A percentile compares a stretch with the other conserved stretches of the same genome.
Conservation (phyloP, 257 asterid genomes). For the Handroanthus guayacan region DNA sequence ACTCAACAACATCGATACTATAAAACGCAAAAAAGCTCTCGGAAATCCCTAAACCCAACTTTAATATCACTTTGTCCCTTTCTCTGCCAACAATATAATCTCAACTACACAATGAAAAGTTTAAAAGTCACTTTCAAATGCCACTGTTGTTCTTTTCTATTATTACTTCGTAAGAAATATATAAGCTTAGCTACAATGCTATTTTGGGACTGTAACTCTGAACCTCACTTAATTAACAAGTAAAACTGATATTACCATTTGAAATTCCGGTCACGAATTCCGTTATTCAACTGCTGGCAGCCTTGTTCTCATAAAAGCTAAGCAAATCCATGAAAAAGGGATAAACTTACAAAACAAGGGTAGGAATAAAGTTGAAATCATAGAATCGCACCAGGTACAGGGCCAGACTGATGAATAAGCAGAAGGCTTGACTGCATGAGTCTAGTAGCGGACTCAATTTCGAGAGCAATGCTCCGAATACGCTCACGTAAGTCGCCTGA, state of each 20-base stretch:
- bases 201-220: neutral
- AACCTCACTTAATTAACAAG: neutral
- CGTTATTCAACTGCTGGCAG: neutral
- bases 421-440: conserved; percentile 78
- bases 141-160: neutral
- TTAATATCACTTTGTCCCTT: neutral
- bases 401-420: conserved; percentile 75
- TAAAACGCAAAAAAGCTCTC: conserved; percentile 3
- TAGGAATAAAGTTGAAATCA: neutral
- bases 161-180: neutral
- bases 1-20: neutral
- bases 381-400: conserved; percentile 59
- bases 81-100: conserved; percentile 1
- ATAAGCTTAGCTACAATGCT: neutral
- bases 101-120: neutral
- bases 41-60: neutral
- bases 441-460: conserved; percentile 82
- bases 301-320: neutral
- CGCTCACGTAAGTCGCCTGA: conserved; percentile 82
- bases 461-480: conserved; percentile 68
- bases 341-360: neutral
- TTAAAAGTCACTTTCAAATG: conserved; percentile 7
- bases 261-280: neutral
- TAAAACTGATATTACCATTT: neutral
- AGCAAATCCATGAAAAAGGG: neutral